A percentile compares a stretch with the other conserved stretches of the same genome.
Conservation (phyloP, 2,329 filamentous ascomycete species). For the Zymoseptoria crescenta region DNA sequence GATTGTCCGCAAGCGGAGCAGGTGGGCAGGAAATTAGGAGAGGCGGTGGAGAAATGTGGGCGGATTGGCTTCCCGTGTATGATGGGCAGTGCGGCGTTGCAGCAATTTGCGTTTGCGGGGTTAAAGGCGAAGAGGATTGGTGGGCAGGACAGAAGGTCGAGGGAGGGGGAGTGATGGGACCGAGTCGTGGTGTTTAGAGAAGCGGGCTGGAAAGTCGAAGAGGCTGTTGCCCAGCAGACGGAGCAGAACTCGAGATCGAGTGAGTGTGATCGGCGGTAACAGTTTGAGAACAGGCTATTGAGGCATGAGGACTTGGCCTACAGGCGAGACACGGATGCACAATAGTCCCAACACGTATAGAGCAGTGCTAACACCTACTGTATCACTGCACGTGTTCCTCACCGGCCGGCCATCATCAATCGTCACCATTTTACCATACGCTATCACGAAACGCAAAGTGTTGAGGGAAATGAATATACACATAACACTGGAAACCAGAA, state of each 20-base stretch:
- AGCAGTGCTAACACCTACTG: too few relatives aligned
- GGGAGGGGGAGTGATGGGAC: background rate
- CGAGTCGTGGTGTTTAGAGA: background rate
- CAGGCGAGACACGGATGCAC: background rate
- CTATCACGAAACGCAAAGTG: background rate
- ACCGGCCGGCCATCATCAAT: background rate
- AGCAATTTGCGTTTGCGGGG: slow-evolving; percentile 29
- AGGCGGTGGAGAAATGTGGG: slow-evolving; percentile 35
- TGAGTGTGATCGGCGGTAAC: background rate
- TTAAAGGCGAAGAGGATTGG: slow-evolving; percentile 16
- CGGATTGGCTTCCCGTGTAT: slow-evolving; percentile 27
- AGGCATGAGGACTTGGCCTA: background rate
- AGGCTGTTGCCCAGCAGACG: background rate
- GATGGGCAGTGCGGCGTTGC: slow-evolving; percentile 30
- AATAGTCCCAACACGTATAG: background rate
- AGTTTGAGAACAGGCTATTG: background rate
- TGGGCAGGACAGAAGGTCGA: slow-evolving; percentile 11
- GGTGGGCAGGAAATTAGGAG: slow-evolving; percentile 33
- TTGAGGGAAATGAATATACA: background rate
- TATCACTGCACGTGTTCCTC: background rate
- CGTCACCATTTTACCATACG: background rate
- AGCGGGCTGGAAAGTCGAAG: background rate
- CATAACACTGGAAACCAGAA: background rate
- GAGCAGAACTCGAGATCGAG: background rate
- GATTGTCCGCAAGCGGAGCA: slow-evolving; percentile 33